Percentiles rank a stretch among this genome's conserved stretches.
Conservation (phyloP, 495 filamentous ascomycete species). For the Trichoderma virens region DNA sequence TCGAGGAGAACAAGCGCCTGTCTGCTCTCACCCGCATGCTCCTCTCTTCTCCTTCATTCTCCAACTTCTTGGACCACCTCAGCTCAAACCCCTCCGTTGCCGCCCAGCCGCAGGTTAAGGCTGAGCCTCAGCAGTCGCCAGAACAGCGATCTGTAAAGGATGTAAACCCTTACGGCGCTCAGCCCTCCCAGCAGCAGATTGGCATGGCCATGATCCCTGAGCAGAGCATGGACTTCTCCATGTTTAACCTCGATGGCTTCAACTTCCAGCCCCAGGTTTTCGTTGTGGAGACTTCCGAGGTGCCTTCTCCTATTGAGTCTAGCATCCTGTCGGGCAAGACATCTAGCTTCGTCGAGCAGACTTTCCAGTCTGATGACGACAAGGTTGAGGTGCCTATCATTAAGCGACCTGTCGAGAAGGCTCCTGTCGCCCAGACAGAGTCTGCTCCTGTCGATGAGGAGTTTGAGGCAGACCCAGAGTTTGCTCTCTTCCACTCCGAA, state of each 20-base stretch:
- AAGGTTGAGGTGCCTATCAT: conserved; percentile 36
- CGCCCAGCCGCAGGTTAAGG: conserved; percentile 26
- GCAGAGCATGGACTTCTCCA: conserved; percentile 56
- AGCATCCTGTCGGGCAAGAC: conserved; percentile 61
- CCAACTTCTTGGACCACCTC: conserved; percentile 68
- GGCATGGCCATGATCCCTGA: conserved; percentile 72
- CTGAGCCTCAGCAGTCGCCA: conserved; percentile 29
- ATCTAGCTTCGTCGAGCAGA: conserved; percentile 34
- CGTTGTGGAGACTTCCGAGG: conserved; percentile 66
- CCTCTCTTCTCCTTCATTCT: conserved; percentile 79
- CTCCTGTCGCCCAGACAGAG: conserved; percentile 23
- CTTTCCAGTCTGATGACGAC: conserved; percentile 43
- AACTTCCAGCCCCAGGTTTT: conserved; percentile 71
- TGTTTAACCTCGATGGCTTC: conserved; percentile 48
- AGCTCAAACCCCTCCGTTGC: conserved; percentile 40
- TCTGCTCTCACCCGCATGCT: conserved; percentile 74
- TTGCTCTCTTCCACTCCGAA: conserved; percentile 53
- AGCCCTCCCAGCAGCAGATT: conserved; percentile 45
- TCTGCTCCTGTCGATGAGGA: conserved; percentile 27
- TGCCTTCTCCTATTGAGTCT: conserved; percentile 55
- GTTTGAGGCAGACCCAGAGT: conserved; percentile 37
- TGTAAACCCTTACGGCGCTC: conserved; percentile 44
- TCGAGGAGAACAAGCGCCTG: conserved; percentile 72
- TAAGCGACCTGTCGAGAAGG: conserved; percentile 30
- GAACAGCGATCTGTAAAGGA: conserved; percentile 52